Base-by-base conservation (phyloP, 345 rosid species). In the Corchorus olitorius region DNA sequence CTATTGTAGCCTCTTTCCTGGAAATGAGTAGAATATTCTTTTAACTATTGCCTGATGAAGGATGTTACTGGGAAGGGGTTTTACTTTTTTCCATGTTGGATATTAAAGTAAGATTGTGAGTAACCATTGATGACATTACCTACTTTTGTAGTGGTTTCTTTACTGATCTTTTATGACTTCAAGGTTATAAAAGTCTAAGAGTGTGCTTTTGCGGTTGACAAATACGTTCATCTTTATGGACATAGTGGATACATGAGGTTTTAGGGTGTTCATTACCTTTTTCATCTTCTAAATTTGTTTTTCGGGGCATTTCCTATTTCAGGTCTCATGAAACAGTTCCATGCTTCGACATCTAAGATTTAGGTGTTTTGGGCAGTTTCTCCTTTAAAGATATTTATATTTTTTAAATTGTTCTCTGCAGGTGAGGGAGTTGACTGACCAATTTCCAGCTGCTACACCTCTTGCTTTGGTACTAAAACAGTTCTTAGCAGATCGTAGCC, bases 401-500 rank as follows among this genome's bases (percentile, higher is more conserved):
- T 34, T 62, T 81, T 55, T 65, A 45, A 70, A 4, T 15, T 72
- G 77, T 81, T 75, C 35, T 78, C 83, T 66, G 65, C 77, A 95
- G 99, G 99, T 93, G 41, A 93, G 88, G 84, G 91, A 88, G 81
- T 87, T 95, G 79, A 91, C 97, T 3, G 98, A 89, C 70, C 96
- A 90, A 83, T 95, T 93, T 89, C 97, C 98, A 50, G 98, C 99
- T 64, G 90, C 97, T 76, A 88, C 88, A 41, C 97, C 96, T 11
- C 99, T 95, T 83, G 99, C 99, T 80, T 88, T 95, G 91, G 91
- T 92, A 79, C 86, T 95, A 82, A 95, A 95, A 87, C 94, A 92
- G 87, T 95, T 95, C 88, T 86, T 95, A 88, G 99, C 98, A 66
- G 98, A 92, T 82, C 99, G 99, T 79, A 89, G 94, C 88, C 89